Evolutionary conservation across 441 rosid species (phyloP), one percentile per base, ranked within the genome.

Genomic region (Corymbia citriodora): DNA sequence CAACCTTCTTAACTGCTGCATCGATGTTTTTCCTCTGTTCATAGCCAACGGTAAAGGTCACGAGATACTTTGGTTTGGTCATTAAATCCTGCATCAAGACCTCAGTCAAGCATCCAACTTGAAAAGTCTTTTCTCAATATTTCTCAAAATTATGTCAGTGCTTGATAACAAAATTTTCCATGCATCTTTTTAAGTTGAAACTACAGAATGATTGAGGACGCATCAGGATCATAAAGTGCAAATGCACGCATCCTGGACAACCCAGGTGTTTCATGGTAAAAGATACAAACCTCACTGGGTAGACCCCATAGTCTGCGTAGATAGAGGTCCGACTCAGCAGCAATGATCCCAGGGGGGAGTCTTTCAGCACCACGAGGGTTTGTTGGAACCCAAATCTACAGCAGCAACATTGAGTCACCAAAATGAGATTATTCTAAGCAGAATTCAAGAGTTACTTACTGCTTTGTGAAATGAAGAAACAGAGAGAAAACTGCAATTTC

Each of bases 341-440:
- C 94, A 87, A 98, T 92, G 87, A 98, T 98, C 88, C 94, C 98
- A 36, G 99, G 98, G 14, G 99, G 98, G 65, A 98, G 95, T 93
- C 97, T 95, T 92, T 98, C 99, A 93, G 99, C 98, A 52, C 99
- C 99, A 81, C 95, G 96, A 48, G 99, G 99, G 93, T 98, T 98
- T 92, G 96, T 94, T 23, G 99, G 96, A 91, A 94, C 95, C 99
- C 99, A 98, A 89, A 97, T 96, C 99, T 98, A 92, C 92, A 89
- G 88, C 65, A 93, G 55, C 90, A 86, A 87, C 61, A 88, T 87
- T 49, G 36, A 81, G 70, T 89, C 91, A 89, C 89, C 82, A 89
- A 88, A 85, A 89, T n/a, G 68, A 83, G 55, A 49, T 88, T 40
- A 83, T 36, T 52, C 49, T 40, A 29, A 19, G 85, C 36, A 50